phyloP scores from a whole-genome alignment of 352 stramenopile species.

The Pythium sukuiense region DNA sequence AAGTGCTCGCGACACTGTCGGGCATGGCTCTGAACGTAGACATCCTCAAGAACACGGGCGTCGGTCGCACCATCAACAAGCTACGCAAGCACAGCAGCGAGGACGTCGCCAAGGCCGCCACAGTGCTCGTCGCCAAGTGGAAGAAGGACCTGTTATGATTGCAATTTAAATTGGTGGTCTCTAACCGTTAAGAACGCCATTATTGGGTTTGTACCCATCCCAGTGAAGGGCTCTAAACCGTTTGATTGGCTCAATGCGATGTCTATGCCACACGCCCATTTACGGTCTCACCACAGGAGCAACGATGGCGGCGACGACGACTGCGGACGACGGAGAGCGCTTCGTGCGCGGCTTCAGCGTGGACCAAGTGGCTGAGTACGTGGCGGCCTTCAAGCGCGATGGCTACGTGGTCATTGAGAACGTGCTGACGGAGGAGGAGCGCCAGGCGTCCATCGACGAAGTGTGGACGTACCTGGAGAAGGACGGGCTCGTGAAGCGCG shows the following conservation, averaged over 20 bases:
- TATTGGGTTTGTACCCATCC: conserved; percentile 26
- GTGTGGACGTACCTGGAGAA: conserved; percentile 50
- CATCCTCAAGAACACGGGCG: conserved; percentile 79
- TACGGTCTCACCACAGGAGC: not conserved
- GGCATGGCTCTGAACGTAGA: conserved; percentile 77
- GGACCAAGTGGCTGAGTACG: conserved; percentile 37
- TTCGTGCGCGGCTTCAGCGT: conserved; percentile 29
- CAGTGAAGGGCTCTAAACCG: conserved; percentile 16
- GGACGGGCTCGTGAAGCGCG: conserved; percentile 39
- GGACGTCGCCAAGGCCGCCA: conserved; percentile 63
- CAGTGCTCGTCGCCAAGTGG: conserved; percentile 79
- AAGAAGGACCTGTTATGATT: conserved; percentile 78
- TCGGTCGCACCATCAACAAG: conserved; percentile 87
- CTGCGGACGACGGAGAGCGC: not conserved
- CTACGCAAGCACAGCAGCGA: conserved; percentile 72
- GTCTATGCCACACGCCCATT: not conserved
- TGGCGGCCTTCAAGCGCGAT: conserved; percentile 40
- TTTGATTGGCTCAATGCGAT: conserved; percentile 22
- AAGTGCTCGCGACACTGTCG: conserved; percentile 70
- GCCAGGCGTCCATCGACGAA: conserved; percentile 38
- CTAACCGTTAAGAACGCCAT: conserved; percentile 8
- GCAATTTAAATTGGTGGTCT: not conserved
- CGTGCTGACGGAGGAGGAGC: conserved; percentile 36
- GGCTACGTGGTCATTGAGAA: conserved; percentile 49
- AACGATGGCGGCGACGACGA: not conserved